A percentile compares a stretch with the other conserved stretches of the same genome.
Evolutionary conservation across 805 yeast genomes (phyloP).

Genomic region (Nakazawaea holstii): DNA sequence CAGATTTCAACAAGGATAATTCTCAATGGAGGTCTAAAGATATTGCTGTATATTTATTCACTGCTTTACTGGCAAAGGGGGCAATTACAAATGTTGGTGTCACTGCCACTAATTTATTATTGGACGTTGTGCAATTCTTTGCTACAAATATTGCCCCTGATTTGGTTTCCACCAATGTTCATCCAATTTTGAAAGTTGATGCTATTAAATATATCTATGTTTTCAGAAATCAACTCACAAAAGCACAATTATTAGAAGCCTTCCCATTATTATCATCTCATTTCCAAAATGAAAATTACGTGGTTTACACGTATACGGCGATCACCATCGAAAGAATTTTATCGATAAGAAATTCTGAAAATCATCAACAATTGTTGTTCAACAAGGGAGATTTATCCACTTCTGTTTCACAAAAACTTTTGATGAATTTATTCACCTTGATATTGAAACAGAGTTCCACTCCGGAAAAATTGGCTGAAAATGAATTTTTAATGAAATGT

Average conservation of each 20-base stretch:
- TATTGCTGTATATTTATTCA: constrained; percentile 77
- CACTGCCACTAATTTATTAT: constrained; percentile 73
- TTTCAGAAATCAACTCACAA: constrained; percentile 89
- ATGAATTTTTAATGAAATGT: constrained; percentile 88
- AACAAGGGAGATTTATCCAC: constrained; percentile 67
- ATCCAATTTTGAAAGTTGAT: constrained; percentile 83
- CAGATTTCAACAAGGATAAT: constrained; percentile 36
- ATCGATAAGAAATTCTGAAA: constrained; percentile 61
- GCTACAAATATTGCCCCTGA: constrained; percentile 77
- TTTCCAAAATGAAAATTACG: constrained; percentile 61
- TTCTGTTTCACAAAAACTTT: constrained; percentile 49
- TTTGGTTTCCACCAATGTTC: constrained; percentile 49
- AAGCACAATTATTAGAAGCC: constrained; percentile 72
- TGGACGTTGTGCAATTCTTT: constrained; percentile 87
- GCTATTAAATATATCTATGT: constrained; percentile 87
- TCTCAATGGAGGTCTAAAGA: constrained; percentile 82
- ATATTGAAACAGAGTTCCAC: constrained; percentile 53
- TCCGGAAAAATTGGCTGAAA: constrained; percentile 92
- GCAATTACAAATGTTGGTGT: constrained; percentile 83
- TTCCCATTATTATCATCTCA: constrained; percentile 74
- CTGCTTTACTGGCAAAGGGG: constrained; percentile 90
- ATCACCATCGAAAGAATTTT: constrained; percentile 87
- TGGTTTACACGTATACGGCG: constrained; percentile 90
- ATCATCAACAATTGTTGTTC: constrained; percentile 54
- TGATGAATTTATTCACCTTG: constrained; percentile 61